Percentiles rank a stretch among this genome's conserved stretches.
phyloP scores from a whole-genome alignment of 768 basidiomycete genomes.

The Agrocybe praecox region DNA sequence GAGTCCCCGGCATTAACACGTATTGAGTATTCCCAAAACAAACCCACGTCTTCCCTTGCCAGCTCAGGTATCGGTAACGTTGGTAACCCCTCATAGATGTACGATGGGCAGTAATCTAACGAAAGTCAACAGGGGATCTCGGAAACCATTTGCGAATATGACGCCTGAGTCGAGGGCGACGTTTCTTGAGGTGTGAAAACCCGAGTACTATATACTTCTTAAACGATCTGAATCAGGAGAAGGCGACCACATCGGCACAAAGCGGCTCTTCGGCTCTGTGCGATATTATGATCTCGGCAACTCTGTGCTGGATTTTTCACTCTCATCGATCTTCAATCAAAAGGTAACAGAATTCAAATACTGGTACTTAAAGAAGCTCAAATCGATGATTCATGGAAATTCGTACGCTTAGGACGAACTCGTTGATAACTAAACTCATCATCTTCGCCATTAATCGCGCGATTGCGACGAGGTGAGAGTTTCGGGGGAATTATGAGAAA shows the following conservation, averaged over 20 bases:
- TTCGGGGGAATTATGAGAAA: neutral
- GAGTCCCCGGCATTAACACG: no score
- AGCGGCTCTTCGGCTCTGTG: neutral
- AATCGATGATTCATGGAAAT: neutral
- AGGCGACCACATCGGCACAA: neutral
- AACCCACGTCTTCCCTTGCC: no score
- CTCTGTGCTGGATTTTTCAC: neutral
- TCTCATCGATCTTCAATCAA: neutral
- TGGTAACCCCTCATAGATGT: neutral
- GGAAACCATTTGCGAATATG: neutral
- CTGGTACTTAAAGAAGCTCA: neutral
- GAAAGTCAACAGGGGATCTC: neutral
- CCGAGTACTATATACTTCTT: neutral
- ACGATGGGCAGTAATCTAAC: neutral
- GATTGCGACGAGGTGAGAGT: neutral
- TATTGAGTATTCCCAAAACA: no score
- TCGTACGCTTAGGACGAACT: neutral
- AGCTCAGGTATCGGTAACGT: neutral
- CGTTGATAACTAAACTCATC: neutral
- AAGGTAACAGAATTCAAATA: neutral
- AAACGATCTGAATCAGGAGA: neutral
- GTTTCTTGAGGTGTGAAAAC: neutral
- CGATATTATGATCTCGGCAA: neutral
- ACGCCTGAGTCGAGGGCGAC: neutral
- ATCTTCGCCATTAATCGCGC: neutral